Conservation (phyloP, 495 filamentous ascomycete species). For the Hypomontagnella monticulosa region DNA sequence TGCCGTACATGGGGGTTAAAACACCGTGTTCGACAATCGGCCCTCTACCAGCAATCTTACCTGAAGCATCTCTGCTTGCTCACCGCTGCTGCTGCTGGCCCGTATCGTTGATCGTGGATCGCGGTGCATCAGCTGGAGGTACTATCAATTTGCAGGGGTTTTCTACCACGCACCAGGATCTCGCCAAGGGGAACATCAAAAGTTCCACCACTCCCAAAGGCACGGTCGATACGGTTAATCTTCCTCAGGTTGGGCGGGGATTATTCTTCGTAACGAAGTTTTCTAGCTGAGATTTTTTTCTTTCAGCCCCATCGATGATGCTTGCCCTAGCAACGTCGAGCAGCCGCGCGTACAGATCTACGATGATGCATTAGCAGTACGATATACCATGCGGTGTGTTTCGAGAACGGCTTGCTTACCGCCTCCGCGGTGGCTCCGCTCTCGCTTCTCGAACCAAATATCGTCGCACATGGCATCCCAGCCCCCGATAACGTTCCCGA, state of each 20-base stretch:
- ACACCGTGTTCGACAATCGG: slow-evolving; percentile 2
- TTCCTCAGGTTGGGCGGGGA: slow-evolving; percentile 26
- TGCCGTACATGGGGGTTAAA: slow-evolving; percentile 9
- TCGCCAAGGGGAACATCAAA: slow-evolving; percentile 8
- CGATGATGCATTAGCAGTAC: too few species aligned
- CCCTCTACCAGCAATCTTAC: slow-evolving; percentile 8
- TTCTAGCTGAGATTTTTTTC: neutral
- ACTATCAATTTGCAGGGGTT: slow-evolving; percentile 14
- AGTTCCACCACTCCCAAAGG: slow-evolving; percentile 21
- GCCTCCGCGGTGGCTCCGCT: too few species aligned
- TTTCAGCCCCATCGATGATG: slow-evolving; percentile 9
- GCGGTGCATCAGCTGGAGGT: slow-evolving; percentile 19
- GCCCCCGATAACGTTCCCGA: too few species aligned
- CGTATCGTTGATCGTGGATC: slow-evolving; percentile 19
- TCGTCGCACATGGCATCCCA: too few species aligned
- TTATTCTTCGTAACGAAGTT: neutral
- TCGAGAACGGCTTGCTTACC: too few species aligned
- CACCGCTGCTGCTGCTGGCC: slow-evolving; percentile 34
- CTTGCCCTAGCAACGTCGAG: neutral
- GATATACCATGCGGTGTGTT: too few species aligned
- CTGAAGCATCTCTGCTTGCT: neutral
- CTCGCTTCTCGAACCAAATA: too few species aligned
- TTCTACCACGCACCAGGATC: slow-evolving; percentile 10
- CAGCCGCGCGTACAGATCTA: neutral
- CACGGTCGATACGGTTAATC: slow-evolving; percentile 29